Evolutionary conservation across 805 yeast genomes (phyloP).

Genomic region (Barnettozyma pratensis): DNA sequence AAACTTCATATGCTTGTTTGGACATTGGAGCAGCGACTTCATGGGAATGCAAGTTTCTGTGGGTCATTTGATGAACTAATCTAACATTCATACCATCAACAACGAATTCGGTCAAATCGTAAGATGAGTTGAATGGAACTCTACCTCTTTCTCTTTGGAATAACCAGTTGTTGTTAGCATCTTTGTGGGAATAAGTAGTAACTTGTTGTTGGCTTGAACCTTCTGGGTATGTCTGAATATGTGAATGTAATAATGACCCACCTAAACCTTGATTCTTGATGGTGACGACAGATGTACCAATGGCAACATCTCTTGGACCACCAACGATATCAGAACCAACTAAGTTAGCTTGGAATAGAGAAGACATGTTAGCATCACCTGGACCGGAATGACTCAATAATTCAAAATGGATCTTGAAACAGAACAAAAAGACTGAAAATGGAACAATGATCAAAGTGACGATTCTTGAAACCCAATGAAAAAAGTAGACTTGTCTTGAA

Average conservation of each 20-base stretch:
- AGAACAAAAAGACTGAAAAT: constrained; percentile 50
- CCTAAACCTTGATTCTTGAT: constrained; percentile 64
- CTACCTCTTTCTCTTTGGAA: constrained; percentile 54
- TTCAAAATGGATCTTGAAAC: constrained; percentile 73
- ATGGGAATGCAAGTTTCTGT: constrained; percentile 81
- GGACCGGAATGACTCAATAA: constrained; percentile 69
- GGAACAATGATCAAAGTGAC: constrained; percentile 64
- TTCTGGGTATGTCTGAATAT: constrained; percentile 75
- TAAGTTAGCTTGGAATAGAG: constrained; percentile 76
- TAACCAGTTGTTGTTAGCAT: constrained; percentile 78
- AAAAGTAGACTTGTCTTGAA: constrained; percentile 42
- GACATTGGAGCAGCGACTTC: constrained; percentile 69
- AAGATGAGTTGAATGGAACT: constrained; percentile 15
- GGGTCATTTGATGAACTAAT: constrained; percentile 64
- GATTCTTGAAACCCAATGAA: constrained; percentile 65
- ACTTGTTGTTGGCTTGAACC: constrained; percentile 94
- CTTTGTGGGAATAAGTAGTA: constrained; percentile 88
- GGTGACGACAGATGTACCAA: constrained; percentile 45
- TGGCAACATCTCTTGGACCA: constrained; percentile 64
- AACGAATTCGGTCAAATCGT: constrained; percentile 29
- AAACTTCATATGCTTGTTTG: constrained; percentile 68
- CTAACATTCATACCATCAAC: constrained; percentile 65
- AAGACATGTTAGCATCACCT: constrained; percentile 78
- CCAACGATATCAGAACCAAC: constrained; percentile 55
- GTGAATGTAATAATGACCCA: constrained; percentile 74